These are phyloP conservation scores for Phytomonas sp. DNA, from an alignment of 208 protist species.

Conservation along the genomic window DNA sequence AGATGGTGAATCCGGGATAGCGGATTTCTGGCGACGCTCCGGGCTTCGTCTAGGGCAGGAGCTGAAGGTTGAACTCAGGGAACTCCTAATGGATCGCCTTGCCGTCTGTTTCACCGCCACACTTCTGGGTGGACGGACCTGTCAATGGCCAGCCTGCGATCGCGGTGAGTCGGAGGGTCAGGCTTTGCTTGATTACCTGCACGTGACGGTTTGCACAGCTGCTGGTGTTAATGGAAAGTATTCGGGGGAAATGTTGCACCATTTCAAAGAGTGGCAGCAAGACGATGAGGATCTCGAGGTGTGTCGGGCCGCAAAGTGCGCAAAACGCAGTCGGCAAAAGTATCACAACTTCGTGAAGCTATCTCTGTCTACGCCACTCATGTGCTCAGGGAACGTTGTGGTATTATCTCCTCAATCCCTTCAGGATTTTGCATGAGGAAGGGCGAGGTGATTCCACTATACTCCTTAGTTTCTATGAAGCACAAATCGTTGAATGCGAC, in stretches of 20 bases:
- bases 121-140: constrained; percentile 2
- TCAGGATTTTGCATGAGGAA: neutral
- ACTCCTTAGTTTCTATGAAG: neutral
- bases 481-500: neutral
- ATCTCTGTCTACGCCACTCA: constrained; percentile 11
- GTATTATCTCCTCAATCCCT: neutral
- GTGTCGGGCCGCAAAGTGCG: constrained; percentile 6
- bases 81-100: constrained; percentile 61
- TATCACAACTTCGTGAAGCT: constrained; percentile 74
- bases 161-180: constrained; percentile 9
- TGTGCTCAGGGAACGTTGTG: constrained; percentile 18
- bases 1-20: constrained; percentile 1
- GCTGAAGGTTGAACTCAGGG: constrained; percentile 27
- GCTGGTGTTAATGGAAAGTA: constrained; percentile 26
- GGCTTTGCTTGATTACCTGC: constrained; percentile 23
- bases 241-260: constrained; percentile 42
- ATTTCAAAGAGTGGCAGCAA: constrained; percentile 40
- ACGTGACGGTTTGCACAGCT: constrained; percentile 55
- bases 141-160: constrained; percentile 10
- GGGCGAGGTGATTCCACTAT: neutral
- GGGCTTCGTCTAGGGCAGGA: constrained; percentile 20
- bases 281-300: constrained; percentile 37
- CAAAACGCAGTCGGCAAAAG: constrained; percentile 65
- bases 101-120: constrained; percentile 43
- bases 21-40: constrained; percentile 12